Percentiles rank a stretch among this genome's conserved stretches.
These are phyloP conservation scores for Didymella sp. DNA, from an alignment of 2,329 filamentous ascomycete genomes.

Conservation along the genomic window DNA sequence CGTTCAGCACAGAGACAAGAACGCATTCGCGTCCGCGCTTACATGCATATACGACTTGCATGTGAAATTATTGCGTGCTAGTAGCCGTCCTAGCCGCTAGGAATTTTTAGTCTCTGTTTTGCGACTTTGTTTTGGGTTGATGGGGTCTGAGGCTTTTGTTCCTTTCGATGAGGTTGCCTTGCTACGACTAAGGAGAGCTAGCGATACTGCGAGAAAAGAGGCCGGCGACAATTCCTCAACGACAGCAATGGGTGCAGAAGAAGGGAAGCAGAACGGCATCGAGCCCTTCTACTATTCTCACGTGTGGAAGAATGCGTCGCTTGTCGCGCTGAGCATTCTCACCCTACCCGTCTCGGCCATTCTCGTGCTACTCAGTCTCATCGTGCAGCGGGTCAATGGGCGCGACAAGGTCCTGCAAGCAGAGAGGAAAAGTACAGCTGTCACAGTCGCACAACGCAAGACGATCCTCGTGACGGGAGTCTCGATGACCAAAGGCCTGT, in stretches of 20 bases:
- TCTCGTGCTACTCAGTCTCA: conserved; percentile 33
- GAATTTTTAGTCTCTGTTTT: conserved; percentile 3
- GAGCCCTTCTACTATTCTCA: conserved; percentile 49
- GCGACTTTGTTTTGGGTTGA: conserved; percentile 5
- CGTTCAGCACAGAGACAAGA: conserved; percentile 17
- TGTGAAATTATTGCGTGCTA: conserved; percentile 14
- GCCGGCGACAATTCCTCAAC: conserved; percentile 6
- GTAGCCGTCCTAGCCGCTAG: conserved; percentile 24
- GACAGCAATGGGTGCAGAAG: conserved; percentile 19
- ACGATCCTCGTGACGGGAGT: conserved; percentile 76
- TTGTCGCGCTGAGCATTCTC: conserved; percentile 54
- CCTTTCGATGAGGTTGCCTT: conserved; percentile 15
- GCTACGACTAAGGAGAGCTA: conserved; percentile 16
- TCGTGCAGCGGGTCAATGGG: conserved; percentile 27
- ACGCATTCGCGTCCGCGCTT: conserved; percentile 21
- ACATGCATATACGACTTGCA: conserved; percentile 21
- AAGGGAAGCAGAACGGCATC: conserved; percentile 11
- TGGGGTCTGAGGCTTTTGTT: conserved; percentile 14
- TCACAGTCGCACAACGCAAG: conserved; percentile 42
- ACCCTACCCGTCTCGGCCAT: conserved; percentile 58
- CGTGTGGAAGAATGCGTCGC: conserved; percentile 56
- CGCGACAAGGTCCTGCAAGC: conserved; percentile 29
- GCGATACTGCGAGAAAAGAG: conserved; percentile 2
- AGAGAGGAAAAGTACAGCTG: conserved; percentile 16
- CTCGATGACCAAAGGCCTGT: conserved; percentile 73